phyloP scores from a whole-genome alignment of 345 rosid species.

The Citrus maxima region DNA sequence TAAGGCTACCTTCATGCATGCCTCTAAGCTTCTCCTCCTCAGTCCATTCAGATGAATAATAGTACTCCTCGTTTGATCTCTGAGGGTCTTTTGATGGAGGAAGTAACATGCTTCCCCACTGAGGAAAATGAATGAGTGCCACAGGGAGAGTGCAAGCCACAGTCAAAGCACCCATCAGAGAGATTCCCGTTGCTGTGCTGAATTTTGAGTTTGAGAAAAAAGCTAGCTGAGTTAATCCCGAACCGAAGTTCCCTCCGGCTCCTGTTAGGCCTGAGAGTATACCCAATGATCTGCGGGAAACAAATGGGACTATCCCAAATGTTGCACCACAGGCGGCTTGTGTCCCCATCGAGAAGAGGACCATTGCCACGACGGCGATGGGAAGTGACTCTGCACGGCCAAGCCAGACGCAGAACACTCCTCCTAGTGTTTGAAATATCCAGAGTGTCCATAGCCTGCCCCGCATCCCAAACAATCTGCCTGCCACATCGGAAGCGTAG shows the following conservation, averaged over 20 bases:
- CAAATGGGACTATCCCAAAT: constrained; percentile 66
- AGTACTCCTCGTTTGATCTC: constrained; percentile 50
- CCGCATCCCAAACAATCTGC: constrained; percentile 64
- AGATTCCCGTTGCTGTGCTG: constrained; percentile 54
- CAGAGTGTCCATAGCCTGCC: constrained; percentile 78
- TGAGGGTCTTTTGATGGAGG: constrained; percentile 43
- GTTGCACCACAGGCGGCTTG: constrained; percentile 92
- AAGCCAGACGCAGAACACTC: constrained; percentile 72
- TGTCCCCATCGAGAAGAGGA: constrained; percentile 66
- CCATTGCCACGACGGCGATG: constrained; percentile 61
- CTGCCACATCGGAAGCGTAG: constrained; percentile 62
- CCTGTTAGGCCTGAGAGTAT: constrained; percentile 71
- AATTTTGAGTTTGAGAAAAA: constrained; percentile 54
- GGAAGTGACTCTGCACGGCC: constrained; percentile 68
- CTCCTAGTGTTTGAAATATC: constrained; percentile 76
- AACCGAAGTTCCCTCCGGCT: constrained; percentile 80
- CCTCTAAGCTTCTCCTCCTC: constrained; percentile 66
- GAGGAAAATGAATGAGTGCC: constrained; percentile 64
- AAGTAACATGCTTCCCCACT: constrained; percentile 77
- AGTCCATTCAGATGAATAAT: constrained; percentile 58
- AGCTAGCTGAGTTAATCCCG: constrained; percentile 66
- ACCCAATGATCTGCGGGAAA: constrained; percentile 67
- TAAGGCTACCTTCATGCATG: constrained; percentile 59
- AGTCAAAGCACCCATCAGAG: constrained; percentile 65
- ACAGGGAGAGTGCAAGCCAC: constrained; percentile 61